Evolutionary conservation across 2,329 filamentous ascomycete genomes (phyloP).

Genomic region (Triangularia setosa): DNA sequence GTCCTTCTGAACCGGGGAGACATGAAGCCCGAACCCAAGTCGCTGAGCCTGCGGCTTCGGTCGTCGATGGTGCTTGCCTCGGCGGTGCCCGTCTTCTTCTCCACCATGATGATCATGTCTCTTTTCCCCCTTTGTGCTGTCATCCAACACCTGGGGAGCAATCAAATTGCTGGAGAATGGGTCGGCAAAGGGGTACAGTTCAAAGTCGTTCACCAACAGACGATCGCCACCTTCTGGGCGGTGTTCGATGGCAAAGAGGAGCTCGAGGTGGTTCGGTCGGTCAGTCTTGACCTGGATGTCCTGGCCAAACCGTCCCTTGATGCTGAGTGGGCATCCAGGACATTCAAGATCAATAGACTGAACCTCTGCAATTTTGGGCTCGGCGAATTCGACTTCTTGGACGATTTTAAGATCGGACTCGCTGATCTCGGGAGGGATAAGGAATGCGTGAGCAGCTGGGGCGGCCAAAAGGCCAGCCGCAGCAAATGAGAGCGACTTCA

Average conservation of each 20-base stretch:
- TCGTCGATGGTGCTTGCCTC: constrained; percentile 18
- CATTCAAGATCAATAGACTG: constrained; percentile 50
- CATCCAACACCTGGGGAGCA: constrained; percentile 43
- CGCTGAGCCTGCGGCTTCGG: constrained; percentile 29
- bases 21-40: constrained; percentile 49
- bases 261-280: constrained; percentile 40
- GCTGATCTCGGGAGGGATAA: constrained; percentile 50
- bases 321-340: constrained; percentile 45
- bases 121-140: constrained; percentile 25
- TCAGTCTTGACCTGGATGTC: constrained; percentile 23
- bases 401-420: constrained; percentile 41
- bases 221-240: constrained; percentile 37
- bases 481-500: constrained; percentile 44
- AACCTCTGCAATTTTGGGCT: constrained; percentile 30
- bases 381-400: constrained; percentile 36
- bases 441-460: constrained; percentile 41
- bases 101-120: constrained; percentile 26
- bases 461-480: constrained; percentile 38
- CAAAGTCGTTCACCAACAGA: constrained; percentile 56
- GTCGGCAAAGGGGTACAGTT: constrained; percentile 54
- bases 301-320: constrained; percentile 31
- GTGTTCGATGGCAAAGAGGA: constrained; percentile 53
- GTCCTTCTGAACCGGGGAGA: constrained; percentile 43
- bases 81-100: constrained; percentile 9
- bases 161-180: constrained; percentile 41